A percentile compares a stretch with the other conserved stretches of the same genome.
phyloP scores from a whole-genome alignment of 2,329 filamentous ascomycete genomes.

The Botryotinia narcissicola region DNA sequence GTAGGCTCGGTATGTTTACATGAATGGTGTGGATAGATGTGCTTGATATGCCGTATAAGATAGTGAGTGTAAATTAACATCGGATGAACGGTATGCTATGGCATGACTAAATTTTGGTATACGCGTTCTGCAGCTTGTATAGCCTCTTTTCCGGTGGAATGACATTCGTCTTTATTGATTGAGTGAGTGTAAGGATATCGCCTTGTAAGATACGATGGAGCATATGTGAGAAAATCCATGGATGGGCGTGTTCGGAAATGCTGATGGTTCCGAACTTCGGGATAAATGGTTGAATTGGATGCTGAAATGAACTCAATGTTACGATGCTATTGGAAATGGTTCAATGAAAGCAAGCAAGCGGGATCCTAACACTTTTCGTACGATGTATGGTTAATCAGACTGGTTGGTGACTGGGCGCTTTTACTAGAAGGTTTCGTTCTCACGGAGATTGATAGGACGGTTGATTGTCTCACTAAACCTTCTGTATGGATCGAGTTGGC shows the following conservation, averaged over 20 bases:
- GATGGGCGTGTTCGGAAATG: constrained; percentile 5
- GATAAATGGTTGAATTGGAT: constrained; percentile 2
- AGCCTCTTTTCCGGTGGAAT: not conserved
- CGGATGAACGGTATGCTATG: constrained; percentile 6
- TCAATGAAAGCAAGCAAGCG: not conserved
- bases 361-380: constrained; percentile 8
- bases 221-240: not conserved
- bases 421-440: constrained; percentile 10
- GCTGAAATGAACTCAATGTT: constrained; percentile 5
- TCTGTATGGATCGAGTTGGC: not conserved
- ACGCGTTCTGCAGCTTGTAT: not conserved
- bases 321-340: constrained; percentile 1
- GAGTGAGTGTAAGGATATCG: constrained; percentile 3
- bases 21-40: not conserved
- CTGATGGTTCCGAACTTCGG: constrained; percentile 9
- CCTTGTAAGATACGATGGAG: not conserved
- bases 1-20: not conserved
- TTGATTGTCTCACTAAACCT: not conserved
- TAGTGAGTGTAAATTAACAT: not conserved
- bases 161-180: not conserved
- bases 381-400: not conserved
- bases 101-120: not conserved
- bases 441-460: constrained; percentile 6
- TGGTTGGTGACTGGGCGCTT: not conserved
- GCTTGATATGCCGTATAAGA: not conserved